Base-by-base conservation (phyloP, 2,329 filamentous ascomycete species). In the Phyllosticta paracitricarpa region DNA sequence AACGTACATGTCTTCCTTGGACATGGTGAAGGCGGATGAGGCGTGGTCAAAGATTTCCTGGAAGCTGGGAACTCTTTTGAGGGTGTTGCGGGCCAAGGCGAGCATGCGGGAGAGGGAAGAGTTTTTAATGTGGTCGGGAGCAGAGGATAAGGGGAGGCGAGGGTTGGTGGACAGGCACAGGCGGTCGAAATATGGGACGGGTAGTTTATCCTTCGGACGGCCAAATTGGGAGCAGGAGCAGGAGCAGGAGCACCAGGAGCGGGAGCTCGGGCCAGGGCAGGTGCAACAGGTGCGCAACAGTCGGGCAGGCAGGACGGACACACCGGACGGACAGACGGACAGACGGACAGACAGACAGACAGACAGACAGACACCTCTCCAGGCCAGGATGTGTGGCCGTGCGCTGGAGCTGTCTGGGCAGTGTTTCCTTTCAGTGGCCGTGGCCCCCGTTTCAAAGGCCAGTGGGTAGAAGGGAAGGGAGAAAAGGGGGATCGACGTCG, bases 31-130 rank as follows among this genome's bases (percentile, higher is more conserved):
- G 52, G 51, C 56, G n/a, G 40, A 48, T 28, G 60, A 58, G 6
- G 56, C 60, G 65, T 72, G 71, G 66, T 74, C 72, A 58, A 75
- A 64, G 58, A 75, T 66, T 62, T 75, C 72, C 68, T 75, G 73
- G 63, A 75, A 75, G 72, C 72, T 75, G 24, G 72, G 72, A 68
- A 75, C 71, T 70, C 71, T 68, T 67, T 74, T 73, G 63, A 75
- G 66, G 60, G 72, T 74, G 64, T 72, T 68, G 66, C 72, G 71
- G 63, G 72, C 71, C 68, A 69, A 68, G 63, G 70, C 71, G 63
- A 74, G 68, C 71, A 74, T 74, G 54, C 59, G 60, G 57, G 57
- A 30, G 19, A 19, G 28, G 28, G 54, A 48, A 30, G 54, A 48
- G 19, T 51, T 62, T 22, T 51, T 62, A 62, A 51, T 22, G 51